A percentile compares a stretch with the other conserved stretches of the same genome.
Conservation (phyloP, 257 asterid species). For the Ligustrum vulgare region DNA sequence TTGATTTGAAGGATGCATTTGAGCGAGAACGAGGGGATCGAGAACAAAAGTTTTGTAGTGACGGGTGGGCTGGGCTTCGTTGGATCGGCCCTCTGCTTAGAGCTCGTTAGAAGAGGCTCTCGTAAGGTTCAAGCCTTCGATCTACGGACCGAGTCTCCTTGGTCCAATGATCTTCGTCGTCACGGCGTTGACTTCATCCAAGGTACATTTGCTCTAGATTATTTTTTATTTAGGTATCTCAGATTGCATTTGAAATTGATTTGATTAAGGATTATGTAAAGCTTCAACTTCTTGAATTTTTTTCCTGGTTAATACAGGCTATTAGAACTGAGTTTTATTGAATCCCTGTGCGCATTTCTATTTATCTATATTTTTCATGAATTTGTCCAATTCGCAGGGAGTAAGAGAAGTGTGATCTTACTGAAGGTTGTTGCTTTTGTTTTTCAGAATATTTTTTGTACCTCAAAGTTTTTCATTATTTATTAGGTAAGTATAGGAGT, state of each 20-base stretch:
- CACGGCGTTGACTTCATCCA: conserved; percentile 58
- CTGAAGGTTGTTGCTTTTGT: neutral
- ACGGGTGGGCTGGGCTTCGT: conserved; percentile 91
- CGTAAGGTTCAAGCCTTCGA: conserved; percentile 77
- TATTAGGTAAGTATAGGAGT: neutral
- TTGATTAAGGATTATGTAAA: neutral
- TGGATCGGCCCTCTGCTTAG: conserved; percentile 89
- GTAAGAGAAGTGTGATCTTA: neutral
- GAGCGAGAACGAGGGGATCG: conserved; percentile 95
- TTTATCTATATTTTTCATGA: neutral
- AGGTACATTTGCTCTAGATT: conserved; percentile 36
- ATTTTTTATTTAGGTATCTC: neutral
- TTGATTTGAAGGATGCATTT: conserved; percentile 58
- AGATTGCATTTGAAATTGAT: neutral
- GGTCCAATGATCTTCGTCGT: conserved; percentile 58
- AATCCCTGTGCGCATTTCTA: neutral
- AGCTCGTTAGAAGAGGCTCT: conserved; percentile 83
- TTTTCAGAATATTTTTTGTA: neutral
- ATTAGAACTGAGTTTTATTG: neutral
- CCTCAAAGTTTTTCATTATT: neutral
- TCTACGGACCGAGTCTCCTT: conserved; percentile 67
- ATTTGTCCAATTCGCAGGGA: neutral
- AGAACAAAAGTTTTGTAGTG: conserved; percentile 68
- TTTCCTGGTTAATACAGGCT: neutral
- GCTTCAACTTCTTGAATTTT: neutral